Evolutionary conservation across 176 grass and related monocot genomes (phyloP).

Genomic region (Juncus inflexus): DNA sequence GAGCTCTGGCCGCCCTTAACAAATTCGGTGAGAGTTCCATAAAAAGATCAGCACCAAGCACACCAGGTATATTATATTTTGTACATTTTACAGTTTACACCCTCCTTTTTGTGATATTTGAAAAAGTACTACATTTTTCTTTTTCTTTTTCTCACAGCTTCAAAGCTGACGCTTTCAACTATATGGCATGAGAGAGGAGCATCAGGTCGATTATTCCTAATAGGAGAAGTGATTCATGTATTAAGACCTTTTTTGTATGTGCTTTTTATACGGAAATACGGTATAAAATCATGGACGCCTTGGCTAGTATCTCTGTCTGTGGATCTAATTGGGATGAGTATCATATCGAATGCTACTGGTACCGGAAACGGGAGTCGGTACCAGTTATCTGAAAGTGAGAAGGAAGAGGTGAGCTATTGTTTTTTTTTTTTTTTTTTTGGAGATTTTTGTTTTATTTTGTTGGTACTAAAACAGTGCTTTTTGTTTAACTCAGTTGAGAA

Average conservation of each 20-base stretch:
- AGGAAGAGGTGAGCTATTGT: constrained; percentile 80
- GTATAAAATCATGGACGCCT: constrained; percentile 88
- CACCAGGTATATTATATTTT: constrained; percentile 10
- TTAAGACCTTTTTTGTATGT: constrained; percentile 89
- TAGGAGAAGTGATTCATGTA: constrained; percentile 74
- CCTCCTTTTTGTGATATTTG: neutral
- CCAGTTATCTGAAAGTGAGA: constrained; percentile 66
- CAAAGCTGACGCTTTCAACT: constrained; percentile 58
- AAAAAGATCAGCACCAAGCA: neutral
- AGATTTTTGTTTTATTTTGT: too few relatives aligned
- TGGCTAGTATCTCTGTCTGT: constrained; percentile 86
- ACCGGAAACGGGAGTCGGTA: constrained; percentile 44
- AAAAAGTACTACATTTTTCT: neutral
- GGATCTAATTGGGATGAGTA: constrained; percentile 69
- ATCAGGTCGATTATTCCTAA: constrained; percentile 60
- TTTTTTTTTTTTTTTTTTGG: constrained; percentile 26
- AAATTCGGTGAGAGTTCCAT: constrained; percentile 86
- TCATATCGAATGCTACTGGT: constrained; percentile 62
- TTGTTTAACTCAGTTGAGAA: constrained; percentile 57
- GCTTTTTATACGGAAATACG: constrained; percentile 80
- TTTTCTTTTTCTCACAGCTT: constrained; percentile 13
- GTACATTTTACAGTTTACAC: neutral
- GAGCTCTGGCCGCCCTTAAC: constrained; percentile 80
- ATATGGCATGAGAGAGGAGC: constrained; percentile 69
- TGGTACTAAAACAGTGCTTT: constrained; percentile 14